Percentiles rank a stretch among this genome's conserved stretches.
phyloP scores from a whole-genome alignment of 1,284 basidiomycete genomes.

The Cryptococcus hybrid region DNA sequence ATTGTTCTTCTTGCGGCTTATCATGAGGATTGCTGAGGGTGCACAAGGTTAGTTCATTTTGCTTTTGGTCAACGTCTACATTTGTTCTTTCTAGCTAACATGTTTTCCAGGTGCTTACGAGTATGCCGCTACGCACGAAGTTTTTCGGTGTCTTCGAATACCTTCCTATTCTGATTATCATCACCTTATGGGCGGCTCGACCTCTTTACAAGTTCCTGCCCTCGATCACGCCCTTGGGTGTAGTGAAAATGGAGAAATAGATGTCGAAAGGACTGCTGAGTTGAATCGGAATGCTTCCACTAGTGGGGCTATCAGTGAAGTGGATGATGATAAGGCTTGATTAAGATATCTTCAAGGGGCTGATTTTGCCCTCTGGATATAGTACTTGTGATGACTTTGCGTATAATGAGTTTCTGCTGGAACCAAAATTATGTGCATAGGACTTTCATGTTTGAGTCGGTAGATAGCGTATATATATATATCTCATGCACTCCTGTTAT shows the following conservation, averaged over 20 bases:
- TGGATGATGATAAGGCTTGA: background rate
- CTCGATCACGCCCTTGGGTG: background rate
- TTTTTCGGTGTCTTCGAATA: slow-evolving; percentile 32
- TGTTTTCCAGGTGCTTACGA: slow-evolving; percentile 20
- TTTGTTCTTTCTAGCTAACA: background rate
- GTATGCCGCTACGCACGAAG: slow-evolving; percentile 25
- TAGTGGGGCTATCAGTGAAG: background rate
- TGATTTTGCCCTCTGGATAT: no score
- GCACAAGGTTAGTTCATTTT: slow-evolving; percentile 22
- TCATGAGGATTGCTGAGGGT: slow-evolving; percentile 29
- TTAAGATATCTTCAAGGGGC: background rate
- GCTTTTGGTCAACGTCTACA: background rate
- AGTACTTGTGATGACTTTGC: no score
- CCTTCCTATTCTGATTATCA: slow-evolving; percentile 26
- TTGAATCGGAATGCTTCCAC: background rate
- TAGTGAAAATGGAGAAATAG: background rate
- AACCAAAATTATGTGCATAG: no score
- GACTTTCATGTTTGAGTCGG: no score
- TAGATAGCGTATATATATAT: no score
- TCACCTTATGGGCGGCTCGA: slow-evolving; percentile 26
- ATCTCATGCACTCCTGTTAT: no score
- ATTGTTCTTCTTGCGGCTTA: slow-evolving; percentile 28
- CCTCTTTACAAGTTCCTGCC: slow-evolving; percentile 32
- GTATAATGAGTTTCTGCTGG: no score
- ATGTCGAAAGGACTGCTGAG: background rate